Evolutionary conservation across 805 yeast species (phyloP).

Genomic region (Lachancea lanzarotensis): DNA sequence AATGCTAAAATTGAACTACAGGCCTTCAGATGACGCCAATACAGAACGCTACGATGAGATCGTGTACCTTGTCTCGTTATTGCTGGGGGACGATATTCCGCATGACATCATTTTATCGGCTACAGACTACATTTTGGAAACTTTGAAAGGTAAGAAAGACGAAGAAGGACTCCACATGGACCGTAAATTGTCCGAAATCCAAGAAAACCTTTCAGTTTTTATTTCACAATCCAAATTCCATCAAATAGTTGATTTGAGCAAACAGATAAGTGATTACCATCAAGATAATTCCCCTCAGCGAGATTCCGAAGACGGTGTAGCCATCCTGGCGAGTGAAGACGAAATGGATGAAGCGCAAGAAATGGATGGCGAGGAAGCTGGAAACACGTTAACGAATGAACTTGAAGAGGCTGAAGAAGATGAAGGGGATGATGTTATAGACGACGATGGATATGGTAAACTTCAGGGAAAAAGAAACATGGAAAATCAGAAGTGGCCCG

Average conservation of each 20-base stretch:
- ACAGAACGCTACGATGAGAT: constrained; percentile 47
- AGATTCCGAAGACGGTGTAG: constrained; percentile 13
- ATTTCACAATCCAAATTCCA: constrained; percentile 36
- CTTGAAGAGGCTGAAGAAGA: constrained; percentile 29
- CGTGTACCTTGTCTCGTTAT: constrained; percentile 50
- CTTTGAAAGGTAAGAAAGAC: constrained; percentile 18
- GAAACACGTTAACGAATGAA: constrained; percentile 23
- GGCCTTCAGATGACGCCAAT: constrained; percentile 54
- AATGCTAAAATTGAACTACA: constrained; percentile 41
- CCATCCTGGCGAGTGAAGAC: constrained; percentile 35
- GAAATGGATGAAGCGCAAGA: constrained; percentile 33
- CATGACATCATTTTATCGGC: constrained; percentile 53
- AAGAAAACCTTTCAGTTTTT: constrained; percentile 37
- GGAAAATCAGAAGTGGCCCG: neutral
- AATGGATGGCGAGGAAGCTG: constrained; percentile 27
- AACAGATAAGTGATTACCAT: constrained; percentile 46
- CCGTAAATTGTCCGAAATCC: constrained; percentile 43
- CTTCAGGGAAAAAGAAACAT: constrained; percentile 9
- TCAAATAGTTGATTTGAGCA: constrained; percentile 38
- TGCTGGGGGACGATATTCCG: constrained; percentile 64
- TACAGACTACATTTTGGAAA: constrained; percentile 20
- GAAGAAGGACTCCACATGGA: constrained; percentile 18
- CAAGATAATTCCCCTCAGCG: constrained; percentile 13
- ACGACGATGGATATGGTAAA: constrained; percentile 12
- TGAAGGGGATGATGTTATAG: constrained; percentile 17